Conservation (phyloP, 2,329 filamentous ascomycete species). For the Ophiostoma sp. region DNA sequence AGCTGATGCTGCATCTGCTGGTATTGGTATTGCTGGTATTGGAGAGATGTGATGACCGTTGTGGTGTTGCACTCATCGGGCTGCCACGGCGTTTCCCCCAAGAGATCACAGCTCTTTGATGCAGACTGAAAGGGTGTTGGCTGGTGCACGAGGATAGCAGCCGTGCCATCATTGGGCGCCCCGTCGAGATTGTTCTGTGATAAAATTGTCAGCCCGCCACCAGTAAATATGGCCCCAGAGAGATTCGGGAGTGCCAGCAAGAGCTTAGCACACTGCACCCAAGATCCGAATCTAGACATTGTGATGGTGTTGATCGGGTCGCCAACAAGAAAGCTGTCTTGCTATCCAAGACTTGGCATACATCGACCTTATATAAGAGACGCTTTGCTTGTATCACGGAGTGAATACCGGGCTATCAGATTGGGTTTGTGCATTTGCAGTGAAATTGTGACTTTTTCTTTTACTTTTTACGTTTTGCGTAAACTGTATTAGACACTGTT, state of each 20-base stretch:
- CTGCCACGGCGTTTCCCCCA: constrained; percentile 28
- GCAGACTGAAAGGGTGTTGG: constrained; percentile 18
- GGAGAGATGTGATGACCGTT: constrained; percentile 27
- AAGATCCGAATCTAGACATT: constrained; percentile 3
- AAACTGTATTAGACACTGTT: neutral
- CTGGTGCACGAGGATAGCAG: constrained; percentile 26
- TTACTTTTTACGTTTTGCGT: neutral
- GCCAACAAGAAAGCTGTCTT: neutral
- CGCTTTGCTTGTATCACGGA: neutral
- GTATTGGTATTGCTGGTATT: constrained; percentile 28
- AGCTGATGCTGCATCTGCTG: constrained; percentile 23
- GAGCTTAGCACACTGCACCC: neutral
- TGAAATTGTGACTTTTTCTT: neutral
- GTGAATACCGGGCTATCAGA: neutral
- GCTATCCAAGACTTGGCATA: neutral
- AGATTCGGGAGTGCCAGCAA: neutral
- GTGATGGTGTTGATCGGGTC: neutral
- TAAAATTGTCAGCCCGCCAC: constrained; percentile 19
- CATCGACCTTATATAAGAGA: neutral
- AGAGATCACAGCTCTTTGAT: constrained; percentile 21
- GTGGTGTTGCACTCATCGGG: constrained; percentile 25
- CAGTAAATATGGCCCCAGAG: constrained; percentile 7
- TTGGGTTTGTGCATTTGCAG: neutral
- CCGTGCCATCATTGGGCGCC: constrained; percentile 22
- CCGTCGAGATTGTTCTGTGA: constrained; percentile 18